Evolutionary conservation across 2,329 filamentous ascomycete genomes (phyloP).

Genomic region (Ceratocystis huliohia): DNA sequence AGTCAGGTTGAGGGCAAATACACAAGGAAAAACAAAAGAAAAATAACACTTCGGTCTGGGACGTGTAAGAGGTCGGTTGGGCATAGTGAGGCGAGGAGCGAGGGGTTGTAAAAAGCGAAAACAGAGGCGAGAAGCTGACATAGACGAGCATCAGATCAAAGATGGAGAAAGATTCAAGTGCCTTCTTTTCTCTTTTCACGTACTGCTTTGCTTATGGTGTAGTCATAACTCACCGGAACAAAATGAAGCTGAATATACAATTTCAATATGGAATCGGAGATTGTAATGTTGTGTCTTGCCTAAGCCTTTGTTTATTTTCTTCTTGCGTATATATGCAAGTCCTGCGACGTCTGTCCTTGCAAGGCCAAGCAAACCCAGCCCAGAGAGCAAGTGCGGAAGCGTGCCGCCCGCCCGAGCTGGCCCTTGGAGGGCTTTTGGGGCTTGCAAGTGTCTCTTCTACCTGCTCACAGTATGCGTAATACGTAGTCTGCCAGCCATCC

Average conservation of each 20-base stretch:
- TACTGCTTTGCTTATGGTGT: neutral
- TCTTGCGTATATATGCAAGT: neutral
- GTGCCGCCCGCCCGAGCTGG: neutral
- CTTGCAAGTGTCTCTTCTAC: neutral
- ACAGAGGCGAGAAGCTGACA: neutral
- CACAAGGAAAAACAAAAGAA: neutral
- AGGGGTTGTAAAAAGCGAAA: neutral
- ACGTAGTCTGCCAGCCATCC: too few relatives aligned
- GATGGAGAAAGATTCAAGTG: neutral
- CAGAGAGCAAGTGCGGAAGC: neutral
- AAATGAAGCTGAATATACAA: neutral
- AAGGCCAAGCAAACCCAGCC: neutral
- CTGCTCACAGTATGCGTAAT: neutral
- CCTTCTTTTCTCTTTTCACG: neutral
- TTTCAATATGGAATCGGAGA: neutral
- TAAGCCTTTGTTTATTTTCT: neutral
- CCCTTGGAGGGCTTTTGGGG: neutral
- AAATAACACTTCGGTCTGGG: neutral
- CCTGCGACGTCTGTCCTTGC: neutral
- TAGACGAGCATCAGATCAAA: neutral
- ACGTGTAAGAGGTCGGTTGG: neutral
- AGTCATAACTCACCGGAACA: neutral
- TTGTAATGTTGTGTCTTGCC: constrained; percentile 2
- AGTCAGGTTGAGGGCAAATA: neutral
- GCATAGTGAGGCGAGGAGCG: neutral